Base-by-base conservation (phyloP, 2,329 filamentous ascomycete species). In the Claviceps sp. region DNA sequence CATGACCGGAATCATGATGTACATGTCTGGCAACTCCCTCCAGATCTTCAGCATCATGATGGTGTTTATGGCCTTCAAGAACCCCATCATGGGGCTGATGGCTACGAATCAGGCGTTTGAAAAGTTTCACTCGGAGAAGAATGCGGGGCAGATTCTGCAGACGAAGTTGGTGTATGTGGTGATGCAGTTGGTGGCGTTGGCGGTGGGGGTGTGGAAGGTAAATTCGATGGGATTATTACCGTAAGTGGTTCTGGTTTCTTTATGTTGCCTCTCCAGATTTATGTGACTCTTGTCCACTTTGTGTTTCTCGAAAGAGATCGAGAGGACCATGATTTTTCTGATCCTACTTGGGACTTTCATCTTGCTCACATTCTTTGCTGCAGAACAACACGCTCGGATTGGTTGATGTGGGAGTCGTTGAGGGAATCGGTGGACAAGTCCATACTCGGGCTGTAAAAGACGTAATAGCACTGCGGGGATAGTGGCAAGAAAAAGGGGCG, bases 31-130 rank as follows among this genome's bases (percentile, higher is more conserved):
- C 63, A 98, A 97, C 72, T 89, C 88, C 55, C 80, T 98, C 47
- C 93, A 98, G 67, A 97, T 98, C 59, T 98, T 98, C 75, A 94
- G 87, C 70, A 97, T 98, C 70, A 97, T 97, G 89, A 98, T 97
- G 90, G 91, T 97, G 18, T 90, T 91, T 63, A 97, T 96, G 86
- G 84, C 95, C 46, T 98, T 98, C 78, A 97, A 97, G 76, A 94
- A 87, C 59, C 93, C 93, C 9, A 78, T 98, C 55, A 81, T 88
- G 68, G 93, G 90, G 37, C 72, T 97, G 46, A 70, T 95, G 55
- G 81, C 75, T 59, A 91, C 91, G 47, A 89, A 93, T 64, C 79
- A 84, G 63, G 87, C 87, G n/a, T 97, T 98, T 67, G 81, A 88
- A 64, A 84, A 85, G 56, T 95, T 95, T 69, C 89, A 96, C 67